Conservation (phyloP, 2,329 filamentous ascomycete genomes). For the Apiospora malaysiana region DNA sequence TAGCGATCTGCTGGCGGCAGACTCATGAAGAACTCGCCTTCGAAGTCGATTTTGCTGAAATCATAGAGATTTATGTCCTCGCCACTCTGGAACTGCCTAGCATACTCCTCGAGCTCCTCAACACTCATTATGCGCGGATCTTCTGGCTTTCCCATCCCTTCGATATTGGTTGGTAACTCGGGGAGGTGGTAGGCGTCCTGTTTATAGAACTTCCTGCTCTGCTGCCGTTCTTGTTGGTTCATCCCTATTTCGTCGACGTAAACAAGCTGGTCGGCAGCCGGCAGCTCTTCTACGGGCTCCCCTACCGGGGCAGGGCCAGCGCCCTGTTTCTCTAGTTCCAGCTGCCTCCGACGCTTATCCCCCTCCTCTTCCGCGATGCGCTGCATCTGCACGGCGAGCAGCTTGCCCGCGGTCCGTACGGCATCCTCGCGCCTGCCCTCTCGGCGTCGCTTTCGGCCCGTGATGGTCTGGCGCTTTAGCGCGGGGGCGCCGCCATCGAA, state of each 20-base stretch:
- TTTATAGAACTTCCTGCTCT: conserved; percentile 81
- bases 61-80: conserved; percentile 93
- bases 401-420: conserved; percentile 84
- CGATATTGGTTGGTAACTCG: conserved; percentile 78
- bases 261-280: conserved; percentile 72
- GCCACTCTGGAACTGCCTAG: conserved; percentile 86
- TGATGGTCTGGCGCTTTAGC: conserved; percentile 90
- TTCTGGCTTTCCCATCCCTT: conserved; percentile 86
- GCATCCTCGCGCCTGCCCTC: conserved; percentile 95
- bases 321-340: conserved; percentile 51
- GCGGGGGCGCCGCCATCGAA: conserved; percentile 95
- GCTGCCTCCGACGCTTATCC: conserved; percentile 61
- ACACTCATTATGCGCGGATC: conserved; percentile 97
- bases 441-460: conserved; percentile 75
- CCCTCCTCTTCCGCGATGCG: conserved; percentile 85
- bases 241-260: conserved; percentile 92
- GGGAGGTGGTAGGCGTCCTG: conserved; percentile 96
- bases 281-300: conserved; percentile 70
- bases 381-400: conserved; percentile 95
- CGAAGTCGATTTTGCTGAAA: conserved; percentile 98
- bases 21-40: conserved; percentile 93
- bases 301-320: conserved; percentile 41
- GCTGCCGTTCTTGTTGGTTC: conserved; percentile 75
- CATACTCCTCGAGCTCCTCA: conserved; percentile 93
- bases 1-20: conserved; percentile 90